These are phyloP conservation scores for Sporisorium scitamineum DNA, from an alignment of 1,284 basidiomycete species.

Conservation along the genomic window DNA sequence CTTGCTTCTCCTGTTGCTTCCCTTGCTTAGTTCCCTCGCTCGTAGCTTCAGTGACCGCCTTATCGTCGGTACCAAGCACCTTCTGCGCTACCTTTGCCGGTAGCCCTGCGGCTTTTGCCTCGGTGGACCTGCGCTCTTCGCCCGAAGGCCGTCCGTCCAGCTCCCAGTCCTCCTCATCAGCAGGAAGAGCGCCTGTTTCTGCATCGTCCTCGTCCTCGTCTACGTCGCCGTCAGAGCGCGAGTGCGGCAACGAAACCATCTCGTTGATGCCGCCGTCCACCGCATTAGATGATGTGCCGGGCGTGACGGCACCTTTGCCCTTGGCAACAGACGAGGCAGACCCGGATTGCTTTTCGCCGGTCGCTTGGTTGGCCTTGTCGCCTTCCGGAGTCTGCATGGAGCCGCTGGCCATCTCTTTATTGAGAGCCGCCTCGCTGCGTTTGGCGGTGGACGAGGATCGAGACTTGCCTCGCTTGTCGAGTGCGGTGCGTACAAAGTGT, in stretches of 20 bases:
- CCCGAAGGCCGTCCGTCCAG: slow-evolving; percentile 35
- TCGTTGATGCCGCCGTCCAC: slow-evolving; percentile 48
- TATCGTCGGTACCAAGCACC: slow-evolving; percentile 40
- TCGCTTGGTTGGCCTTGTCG: slow-evolving; percentile 46
- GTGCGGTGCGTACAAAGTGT: slow-evolving; percentile 68
- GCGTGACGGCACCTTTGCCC: slow-evolving; percentile 25
- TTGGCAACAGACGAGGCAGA: slow-evolving; percentile 11
- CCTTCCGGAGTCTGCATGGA: slow-evolving; percentile 54
- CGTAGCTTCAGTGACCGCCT: slow-evolving; percentile 34
- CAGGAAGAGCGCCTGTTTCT: slow-evolving; percentile 17
- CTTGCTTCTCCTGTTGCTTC: slow-evolving; percentile 18
- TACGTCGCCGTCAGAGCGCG: slow-evolving; percentile 34
- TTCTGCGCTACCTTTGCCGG: slow-evolving; percentile 33
- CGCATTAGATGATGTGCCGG: slow-evolving; percentile 18
- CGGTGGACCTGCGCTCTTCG: slow-evolving; percentile 25
- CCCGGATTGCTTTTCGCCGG: slow-evolving; percentile 31
- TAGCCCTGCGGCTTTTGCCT: slow-evolving; percentile 23
- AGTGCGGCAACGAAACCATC: slow-evolving; percentile 41
- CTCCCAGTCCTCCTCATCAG: slow-evolving; percentile 54
- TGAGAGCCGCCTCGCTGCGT: slow-evolving; percentile 73
- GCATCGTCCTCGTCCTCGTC: slow-evolving; percentile 42
- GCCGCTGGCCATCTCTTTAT: slow-evolving; percentile 57
- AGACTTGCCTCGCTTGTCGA: slow-evolving; percentile 59
- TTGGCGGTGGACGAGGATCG: slow-evolving; percentile 68
- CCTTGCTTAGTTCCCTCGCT: slow-evolving; percentile 20